Evolutionary conservation across 1,139 yeast species (phyloP).

Genomic region (Candida freyschussii): DNA sequence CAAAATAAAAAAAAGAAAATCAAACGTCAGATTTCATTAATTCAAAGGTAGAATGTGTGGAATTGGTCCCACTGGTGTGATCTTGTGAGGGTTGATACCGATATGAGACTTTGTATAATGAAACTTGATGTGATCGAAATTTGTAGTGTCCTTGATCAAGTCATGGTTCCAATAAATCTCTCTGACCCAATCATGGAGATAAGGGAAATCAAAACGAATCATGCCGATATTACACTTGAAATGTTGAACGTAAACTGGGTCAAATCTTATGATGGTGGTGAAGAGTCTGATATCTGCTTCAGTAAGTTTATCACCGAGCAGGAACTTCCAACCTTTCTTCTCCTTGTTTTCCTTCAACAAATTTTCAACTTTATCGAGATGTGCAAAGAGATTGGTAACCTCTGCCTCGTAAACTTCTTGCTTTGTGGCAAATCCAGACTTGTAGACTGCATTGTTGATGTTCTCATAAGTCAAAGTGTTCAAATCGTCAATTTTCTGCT

Average conservation of each 20-base stretch:
- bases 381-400: slow-evolving; percentile 58
- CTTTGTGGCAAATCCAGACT: slow-evolving; percentile 82
- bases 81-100: slow-evolving; percentile 73
- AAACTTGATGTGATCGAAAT: slow-evolving; percentile 82
- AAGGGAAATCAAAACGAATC: slow-evolving; percentile 78
- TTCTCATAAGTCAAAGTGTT: slow-evolving; percentile 82
- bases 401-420: slow-evolving; percentile 80
- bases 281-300: slow-evolving; percentile 88
- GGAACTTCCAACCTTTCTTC: slow-evolving; percentile 38
- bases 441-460: slow-evolving; percentile 93
- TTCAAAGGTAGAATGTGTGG: slow-evolving; percentile 56
- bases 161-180: slow-evolving; percentile 81
- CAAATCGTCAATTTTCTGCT: slow-evolving; percentile 61
- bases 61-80: slow-evolving; percentile 87
- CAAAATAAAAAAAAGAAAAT: no score
- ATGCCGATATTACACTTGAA: slow-evolving; percentile 87
- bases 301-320: slow-evolving; percentile 65
- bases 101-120: slow-evolving; percentile 86
- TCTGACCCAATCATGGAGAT: slow-evolving; percentile 72
- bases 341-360: slow-evolving; percentile 46
- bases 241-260: slow-evolving; percentile 88
- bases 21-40: no score
- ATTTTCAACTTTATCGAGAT: slow-evolving; percentile 71
- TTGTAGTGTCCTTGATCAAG: slow-evolving; percentile 73
- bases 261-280: slow-evolving; percentile 82